Percentiles rank a stretch among this genome's conserved stretches.
Evolutionary conservation across 148 eudicot species (phyloP).

Genomic region (Chenopodium formosanum): DNA sequence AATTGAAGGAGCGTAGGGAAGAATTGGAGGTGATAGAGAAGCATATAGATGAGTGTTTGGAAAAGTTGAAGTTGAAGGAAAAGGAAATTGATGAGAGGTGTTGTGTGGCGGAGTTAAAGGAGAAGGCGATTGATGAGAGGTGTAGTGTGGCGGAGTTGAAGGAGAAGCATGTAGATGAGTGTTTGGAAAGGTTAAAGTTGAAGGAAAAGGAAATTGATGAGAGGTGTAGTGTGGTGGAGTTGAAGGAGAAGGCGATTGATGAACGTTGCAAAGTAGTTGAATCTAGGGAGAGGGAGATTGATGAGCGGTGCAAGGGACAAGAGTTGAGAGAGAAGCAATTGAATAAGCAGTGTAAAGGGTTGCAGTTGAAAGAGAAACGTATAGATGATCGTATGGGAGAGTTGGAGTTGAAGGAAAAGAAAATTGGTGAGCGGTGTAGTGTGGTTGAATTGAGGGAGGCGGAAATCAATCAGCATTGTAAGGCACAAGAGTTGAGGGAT

Average conservation of each 20-base stretch:
- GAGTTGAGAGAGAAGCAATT: slow-evolving; percentile 14
- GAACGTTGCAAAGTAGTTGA: background rate
- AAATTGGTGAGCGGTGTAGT: background rate
- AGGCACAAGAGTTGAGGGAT: background rate
- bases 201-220: background rate
- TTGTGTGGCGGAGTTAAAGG: background rate
- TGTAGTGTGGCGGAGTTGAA: background rate
- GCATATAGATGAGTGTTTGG: background rate
- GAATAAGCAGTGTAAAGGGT: background rate
- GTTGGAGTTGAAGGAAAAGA: background rate
- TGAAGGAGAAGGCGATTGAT: background rate
- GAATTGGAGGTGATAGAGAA: background rate
- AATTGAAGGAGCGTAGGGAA: background rate
- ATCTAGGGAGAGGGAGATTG: background rate
- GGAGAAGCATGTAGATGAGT: background rate
- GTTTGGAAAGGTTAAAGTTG: background rate
- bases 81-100: slow-evolving; percentile 11
- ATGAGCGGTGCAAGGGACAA: background rate
- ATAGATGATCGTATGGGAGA: background rate
- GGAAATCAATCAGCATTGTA: background rate
- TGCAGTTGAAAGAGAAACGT: background rate
- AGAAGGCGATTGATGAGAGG: background rate
- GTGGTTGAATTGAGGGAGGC: background rate
- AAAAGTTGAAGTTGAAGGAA: slow-evolving; percentile 12
- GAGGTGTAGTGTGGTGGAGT: background rate